These are phyloP conservation scores for Pythium aquatile DNA, from an alignment of 352 stramenopile species.

Conservation along the genomic window DNA sequence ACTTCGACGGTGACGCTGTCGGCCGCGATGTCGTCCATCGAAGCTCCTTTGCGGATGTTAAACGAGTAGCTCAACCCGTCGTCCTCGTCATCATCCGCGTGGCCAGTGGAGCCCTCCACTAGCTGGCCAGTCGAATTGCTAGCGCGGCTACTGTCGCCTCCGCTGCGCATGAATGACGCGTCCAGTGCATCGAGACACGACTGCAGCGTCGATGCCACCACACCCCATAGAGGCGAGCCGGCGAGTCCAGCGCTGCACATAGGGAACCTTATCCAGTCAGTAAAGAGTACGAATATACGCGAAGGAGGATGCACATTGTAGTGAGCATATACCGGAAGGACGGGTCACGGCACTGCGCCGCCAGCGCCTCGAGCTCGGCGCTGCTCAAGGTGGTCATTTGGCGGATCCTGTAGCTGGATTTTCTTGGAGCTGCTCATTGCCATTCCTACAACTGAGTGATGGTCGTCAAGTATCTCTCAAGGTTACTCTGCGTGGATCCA, in stretches of 20 bases:
- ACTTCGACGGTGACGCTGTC: conserved; percentile 37
- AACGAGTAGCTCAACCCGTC: conserved; percentile 78
- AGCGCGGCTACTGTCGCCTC: conserved; percentile 10
- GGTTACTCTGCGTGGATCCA: not conserved
- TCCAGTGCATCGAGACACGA: conserved; percentile 19
- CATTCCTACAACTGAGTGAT: conserved; percentile 27
- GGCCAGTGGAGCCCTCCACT: not conserved
- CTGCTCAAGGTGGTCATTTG: conserved; percentile 7
- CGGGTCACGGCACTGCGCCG: conserved; percentile 44
- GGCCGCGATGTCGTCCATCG: conserved; percentile 26
- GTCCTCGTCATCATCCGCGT: conserved; percentile 36
- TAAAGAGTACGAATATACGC: not conserved
- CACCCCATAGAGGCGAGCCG: conserved; percentile 26
- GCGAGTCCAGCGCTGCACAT: conserved; percentile 21
- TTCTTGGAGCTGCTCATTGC: conserved; percentile 16
- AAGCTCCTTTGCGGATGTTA: conserved; percentile 36
- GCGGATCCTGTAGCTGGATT: not conserved
- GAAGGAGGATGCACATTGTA: not conserved
- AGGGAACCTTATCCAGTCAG: not conserved
- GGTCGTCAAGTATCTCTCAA: conserved; percentile 11
- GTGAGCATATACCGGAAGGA: conserved; percentile 45
- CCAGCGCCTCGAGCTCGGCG: conserved; percentile 51
- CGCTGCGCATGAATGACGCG: conserved; percentile 13
- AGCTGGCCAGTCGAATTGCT: not conserved
- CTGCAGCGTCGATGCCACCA: conserved; percentile 20